Evolutionary conservation across 768 basidiomycete genomes (phyloP).

Genomic region (button mushroom (Agaricus bisporus)): DNA sequence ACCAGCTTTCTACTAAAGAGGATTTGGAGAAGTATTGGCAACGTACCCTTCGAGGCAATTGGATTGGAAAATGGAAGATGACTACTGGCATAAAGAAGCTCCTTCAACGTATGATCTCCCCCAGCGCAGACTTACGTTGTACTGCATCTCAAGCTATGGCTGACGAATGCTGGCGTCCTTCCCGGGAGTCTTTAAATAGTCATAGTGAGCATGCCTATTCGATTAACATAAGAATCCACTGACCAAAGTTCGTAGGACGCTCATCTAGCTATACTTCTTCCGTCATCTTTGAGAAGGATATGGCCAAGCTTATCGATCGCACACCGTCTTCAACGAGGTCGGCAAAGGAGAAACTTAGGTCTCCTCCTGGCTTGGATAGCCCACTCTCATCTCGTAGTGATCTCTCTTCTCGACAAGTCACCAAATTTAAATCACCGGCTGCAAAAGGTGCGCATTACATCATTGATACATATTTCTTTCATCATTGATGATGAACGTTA

Average conservation of each 20-base stretch:
- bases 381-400: slow-evolving; percentile 15
- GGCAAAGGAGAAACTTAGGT: slow-evolving; percentile 23
- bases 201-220: slow-evolving; percentile 34
- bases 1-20: slow-evolving; percentile 72
- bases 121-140: slow-evolving; percentile 77
- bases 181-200: slow-evolving; percentile 20
- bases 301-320: slow-evolving; percentile 30
- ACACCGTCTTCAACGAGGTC: slow-evolving; percentile 28
- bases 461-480: not conserved
- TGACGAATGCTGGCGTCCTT: slow-evolving; percentile 60
- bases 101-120: slow-evolving; percentile 70
- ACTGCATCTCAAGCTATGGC: slow-evolving; percentile 59
- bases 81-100: slow-evolving; percentile 58
- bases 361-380: slow-evolving; percentile 29
- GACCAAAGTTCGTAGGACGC: slow-evolving; percentile 27
- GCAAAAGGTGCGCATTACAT: slow-evolving; percentile 27
- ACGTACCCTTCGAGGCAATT: slow-evolving; percentile 77
- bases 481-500: not conserved
- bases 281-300: slow-evolving; percentile 45
- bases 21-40: slow-evolving; percentile 85
- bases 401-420: slow-evolving; percentile 16
- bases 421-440: slow-evolving; percentile 40
- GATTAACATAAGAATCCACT: not conserved
- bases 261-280: slow-evolving; percentile 43
- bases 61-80: slow-evolving; percentile 80